Percentiles rank a stretch among this genome's conserved stretches.
Evolutionary conservation across 176 grass and related monocot genomes (phyloP).

Genomic region (Rhynchospora breviuscula): DNA sequence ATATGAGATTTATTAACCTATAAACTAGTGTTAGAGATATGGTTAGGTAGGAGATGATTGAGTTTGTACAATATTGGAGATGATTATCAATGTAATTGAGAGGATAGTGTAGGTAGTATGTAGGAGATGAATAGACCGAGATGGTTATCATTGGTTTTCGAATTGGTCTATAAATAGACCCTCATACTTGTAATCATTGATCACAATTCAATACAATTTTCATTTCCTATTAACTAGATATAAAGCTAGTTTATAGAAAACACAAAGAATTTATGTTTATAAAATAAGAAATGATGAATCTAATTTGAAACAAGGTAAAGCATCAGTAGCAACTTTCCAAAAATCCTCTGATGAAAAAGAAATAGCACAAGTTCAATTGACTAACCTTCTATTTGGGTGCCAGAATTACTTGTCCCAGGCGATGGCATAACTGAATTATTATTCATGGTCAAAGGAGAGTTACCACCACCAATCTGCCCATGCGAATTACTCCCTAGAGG

Average conservation of each 20-base stretch:
- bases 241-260: neutral
- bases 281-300: slow-evolving; percentile 1
- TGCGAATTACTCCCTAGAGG: slow-evolving; percentile 20
- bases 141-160: too few relatives aligned
- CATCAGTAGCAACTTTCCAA: neutral
- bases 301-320: slow-evolving; percentile 3
- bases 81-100: too few relatives aligned
- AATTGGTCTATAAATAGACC: too few relatives aligned
- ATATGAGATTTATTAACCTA: neutral
- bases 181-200: too few relatives aligned
- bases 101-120: too few relatives aligned
- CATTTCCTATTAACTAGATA: slow-evolving; percentile 47
- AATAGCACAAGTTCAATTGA: neutral
- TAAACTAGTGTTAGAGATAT: neutral
- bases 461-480: slow-evolving; percentile 4
- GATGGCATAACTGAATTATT: slow-evolving; percentile 13
- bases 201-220: too few relatives aligned
- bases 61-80: too few relatives aligned
- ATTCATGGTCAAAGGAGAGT: slow-evolving; percentile 16
- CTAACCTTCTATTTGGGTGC: slow-evolving; percentile 21
- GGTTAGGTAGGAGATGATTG: too few relatives aligned
- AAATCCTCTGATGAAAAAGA: neutral
- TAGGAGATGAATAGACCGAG: too few relatives aligned
- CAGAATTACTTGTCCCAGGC: slow-evolving; percentile 21
- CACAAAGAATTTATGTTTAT: neutral